These are phyloP conservation scores for Alternaria incomplexa DNA, from an alignment of 2,329 filamentous ascomycete genomes.

Conservation along the genomic window DNA sequence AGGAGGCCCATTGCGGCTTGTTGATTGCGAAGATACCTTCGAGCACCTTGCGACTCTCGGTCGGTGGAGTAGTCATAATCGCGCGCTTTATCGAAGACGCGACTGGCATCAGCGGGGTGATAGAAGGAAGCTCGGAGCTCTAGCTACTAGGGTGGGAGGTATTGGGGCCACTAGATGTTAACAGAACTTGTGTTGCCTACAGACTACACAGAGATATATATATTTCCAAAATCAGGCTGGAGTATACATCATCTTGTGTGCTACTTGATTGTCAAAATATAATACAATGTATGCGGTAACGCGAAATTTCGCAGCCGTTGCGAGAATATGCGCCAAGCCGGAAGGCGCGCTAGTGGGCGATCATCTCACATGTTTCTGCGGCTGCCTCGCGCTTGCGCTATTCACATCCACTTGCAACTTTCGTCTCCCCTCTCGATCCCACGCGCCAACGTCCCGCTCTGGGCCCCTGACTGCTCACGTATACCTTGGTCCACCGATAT, in stretches of 20 bases:
- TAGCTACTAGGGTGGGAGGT: neutral
- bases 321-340: conserved; percentile 6
- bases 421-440: neutral
- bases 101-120: conserved; percentile 29
- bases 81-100: conserved; percentile 19
- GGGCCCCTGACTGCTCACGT: neutral
- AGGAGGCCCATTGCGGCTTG: conserved; percentile 86
- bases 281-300: neutral
- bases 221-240: neutral
- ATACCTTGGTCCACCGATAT: neutral
- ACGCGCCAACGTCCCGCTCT: neutral
- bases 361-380: conserved; percentile 19
- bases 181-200: neutral
- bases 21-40: conserved; percentile 81
- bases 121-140: neutral
- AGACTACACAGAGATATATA: neutral
- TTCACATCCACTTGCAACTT: neutral
- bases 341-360: conserved; percentile 20
- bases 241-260: neutral
- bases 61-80: conserved; percentile 33
- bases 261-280: neutral
- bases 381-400: conserved; percentile 12
- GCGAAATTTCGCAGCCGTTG: conserved; percentile 15
- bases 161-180: neutral
- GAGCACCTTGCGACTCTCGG: conserved; percentile 54